phyloP scores from a whole-genome alignment of 345 rosid genomes.

The Balakata baccata region DNA sequence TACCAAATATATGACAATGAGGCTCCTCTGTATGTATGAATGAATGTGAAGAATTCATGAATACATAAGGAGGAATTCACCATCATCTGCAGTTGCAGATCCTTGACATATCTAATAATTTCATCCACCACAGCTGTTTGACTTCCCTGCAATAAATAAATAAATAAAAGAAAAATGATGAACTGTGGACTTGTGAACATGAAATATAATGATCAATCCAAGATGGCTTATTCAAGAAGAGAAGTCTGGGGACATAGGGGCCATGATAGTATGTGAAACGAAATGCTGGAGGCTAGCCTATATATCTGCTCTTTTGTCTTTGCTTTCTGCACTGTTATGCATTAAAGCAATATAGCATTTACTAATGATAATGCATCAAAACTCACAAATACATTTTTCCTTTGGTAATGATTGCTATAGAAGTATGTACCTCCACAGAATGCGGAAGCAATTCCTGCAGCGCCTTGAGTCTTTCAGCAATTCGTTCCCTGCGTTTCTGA shows the following conservation, averaged over 20 bases:
- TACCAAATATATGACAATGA: neutral
- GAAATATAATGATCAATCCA: neutral
- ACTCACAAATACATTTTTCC: neutral
- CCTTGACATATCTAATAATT: slow-evolving; percentile 44
- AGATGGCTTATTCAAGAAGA: neutral
- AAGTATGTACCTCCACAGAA: slow-evolving; percentile 34
- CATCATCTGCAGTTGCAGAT: slow-evolving; percentile 58
- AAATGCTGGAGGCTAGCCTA: neutral
- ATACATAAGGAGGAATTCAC: slow-evolving; percentile 22
- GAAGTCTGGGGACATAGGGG: neutral
- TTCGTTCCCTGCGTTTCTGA: slow-evolving; percentile 42
- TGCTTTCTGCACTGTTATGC: neutral
- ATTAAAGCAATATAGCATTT: neutral
- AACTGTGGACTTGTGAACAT: neutral
- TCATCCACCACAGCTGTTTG: slow-evolving; percentile 39
- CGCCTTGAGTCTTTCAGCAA: slow-evolving; percentile 40
- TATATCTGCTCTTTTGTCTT: neutral
- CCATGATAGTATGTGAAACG: neutral
- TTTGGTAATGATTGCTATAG: neutral
- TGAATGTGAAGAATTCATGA: neutral
- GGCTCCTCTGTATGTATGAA: neutral
- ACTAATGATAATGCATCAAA: neutral
- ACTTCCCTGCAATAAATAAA: slow-evolving; percentile 26
- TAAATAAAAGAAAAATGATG: neutral
- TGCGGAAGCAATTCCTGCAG: slow-evolving; percentile 47